Evolutionary conservation across 768 basidiomycete species (phyloP), one percentile per base, ranked within the genome.

Genomic region (Symmetrospora coprosmae): DNA sequence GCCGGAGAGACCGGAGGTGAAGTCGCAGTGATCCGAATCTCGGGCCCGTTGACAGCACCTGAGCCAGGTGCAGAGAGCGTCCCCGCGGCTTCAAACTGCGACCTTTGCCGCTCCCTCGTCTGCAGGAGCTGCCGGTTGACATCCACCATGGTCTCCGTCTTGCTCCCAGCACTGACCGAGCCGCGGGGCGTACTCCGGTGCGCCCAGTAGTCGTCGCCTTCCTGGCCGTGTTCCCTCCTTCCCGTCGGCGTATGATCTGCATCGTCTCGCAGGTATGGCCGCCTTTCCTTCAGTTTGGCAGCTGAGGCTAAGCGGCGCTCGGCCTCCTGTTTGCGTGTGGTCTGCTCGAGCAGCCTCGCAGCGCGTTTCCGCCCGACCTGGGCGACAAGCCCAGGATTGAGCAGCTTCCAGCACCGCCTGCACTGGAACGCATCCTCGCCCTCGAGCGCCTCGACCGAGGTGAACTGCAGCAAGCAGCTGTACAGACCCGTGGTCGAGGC

Each of bases 381-480:
- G 27, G 41, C 45, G 19, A 63, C 69, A n/a, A 64, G 21, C 3
- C 65, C 65, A 1, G 69, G 68, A 68, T 88, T 81, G 58, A 80
- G 81, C 34, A 88, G 82, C 76, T 88, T 90, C 91, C 91, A 97
- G 73, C 91, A 97, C 50, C 84, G 78, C 65, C 84, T 79, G 71
- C 91, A 97, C 0, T 89, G 89, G 52, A 94, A 90, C 75, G 83
- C 84, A 67, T 97, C 94, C 67, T 94, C 91, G 0, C 87, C 88
- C 66, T 94, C 86, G 33, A 97, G 74, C 6, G 87, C 80, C 67
- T 97, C 91, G n/a, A 94, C 90, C 3, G 84, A 78, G 0, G 90
- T 94, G 73, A 97, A 97, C 75, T 85, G 77, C 64, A 82, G 77
- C 61, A 92, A 72, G 64, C 86, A 87, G 59, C 90, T 87, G 38